Conservation (phyloP, 1,139 yeast genomes). For the Arxiozyma telluris region DNA sequence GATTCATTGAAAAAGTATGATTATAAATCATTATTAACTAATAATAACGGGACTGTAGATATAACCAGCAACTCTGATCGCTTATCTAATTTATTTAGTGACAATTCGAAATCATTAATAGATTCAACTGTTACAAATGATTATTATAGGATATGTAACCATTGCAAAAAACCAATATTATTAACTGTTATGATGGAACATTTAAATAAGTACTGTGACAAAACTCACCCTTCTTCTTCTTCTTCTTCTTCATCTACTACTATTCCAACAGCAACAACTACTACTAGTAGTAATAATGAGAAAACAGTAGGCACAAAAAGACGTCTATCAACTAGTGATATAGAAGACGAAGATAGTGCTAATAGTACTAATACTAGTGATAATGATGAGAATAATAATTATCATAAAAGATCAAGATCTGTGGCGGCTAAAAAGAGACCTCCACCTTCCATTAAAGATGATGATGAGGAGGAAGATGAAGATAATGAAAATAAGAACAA, state of each 20-base stretch:
- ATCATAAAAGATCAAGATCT: slow-evolving; percentile 1
- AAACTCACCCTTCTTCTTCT: background rate
- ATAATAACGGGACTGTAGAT: background rate
- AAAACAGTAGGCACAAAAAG: slow-evolving; percentile 15
- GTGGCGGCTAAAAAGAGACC: slow-evolving; percentile 9
- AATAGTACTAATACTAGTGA: slow-evolving; percentile 1
- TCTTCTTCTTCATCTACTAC: background rate
- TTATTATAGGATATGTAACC: slow-evolving; percentile 52
- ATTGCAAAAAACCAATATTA: slow-evolving; percentile 53
- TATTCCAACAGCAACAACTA: background rate
- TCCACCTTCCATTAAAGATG: slow-evolving; percentile 5
- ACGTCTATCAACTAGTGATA: background rate
- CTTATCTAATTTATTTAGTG: background rate
- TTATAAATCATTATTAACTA: background rate
- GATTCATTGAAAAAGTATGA: background rate
- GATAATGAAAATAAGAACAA: slow-evolving; percentile 2
- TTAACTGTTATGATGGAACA: slow-evolving; percentile 29
- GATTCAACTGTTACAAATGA: background rate
- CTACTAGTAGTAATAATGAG: slow-evolving; percentile 1
- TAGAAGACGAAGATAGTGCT: background rate
- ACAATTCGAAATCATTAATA: background rate
- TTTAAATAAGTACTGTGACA: slow-evolving; percentile 33
- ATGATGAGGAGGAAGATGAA: slow-evolving; percentile 3
- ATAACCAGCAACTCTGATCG: background rate
- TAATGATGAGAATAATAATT: slow-evolving; percentile 2